A percentile compares a stretch with the other conserved stretches of the same genome.
phyloP scores from a whole-genome alignment of 306 rosid species.

The Glycyrrhiza uralensis region DNA sequence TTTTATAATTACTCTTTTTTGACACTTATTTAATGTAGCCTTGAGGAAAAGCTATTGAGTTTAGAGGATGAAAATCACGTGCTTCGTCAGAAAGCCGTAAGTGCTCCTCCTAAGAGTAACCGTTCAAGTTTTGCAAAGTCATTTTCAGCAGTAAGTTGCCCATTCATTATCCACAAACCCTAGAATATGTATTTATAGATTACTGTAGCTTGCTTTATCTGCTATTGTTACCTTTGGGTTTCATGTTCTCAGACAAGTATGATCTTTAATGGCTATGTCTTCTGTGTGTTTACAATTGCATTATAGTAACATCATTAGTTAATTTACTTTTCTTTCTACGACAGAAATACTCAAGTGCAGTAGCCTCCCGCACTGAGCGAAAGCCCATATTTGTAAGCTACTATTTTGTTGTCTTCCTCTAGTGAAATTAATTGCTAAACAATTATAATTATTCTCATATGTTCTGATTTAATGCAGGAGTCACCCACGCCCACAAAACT shows the following conservation, averaged over 20 bases:
- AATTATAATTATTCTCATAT: constrained; percentile 6
- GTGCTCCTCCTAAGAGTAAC: constrained; percentile 64
- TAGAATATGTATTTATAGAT: not conserved
- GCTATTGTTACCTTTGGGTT: not conserved
- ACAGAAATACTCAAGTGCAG: constrained; percentile 70
- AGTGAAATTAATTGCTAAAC: not conserved
- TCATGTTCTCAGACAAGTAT: not conserved
- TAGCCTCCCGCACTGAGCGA: constrained; percentile 53
- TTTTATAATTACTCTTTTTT: not conserved
- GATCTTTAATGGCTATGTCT: not conserved
- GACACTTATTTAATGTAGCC: constrained; percentile 44
- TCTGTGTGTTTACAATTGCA: constrained; percentile 10
- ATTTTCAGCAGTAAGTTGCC: constrained; percentile 59
- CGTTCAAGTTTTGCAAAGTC: constrained; percentile 61
- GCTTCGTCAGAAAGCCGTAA: constrained; percentile 75
- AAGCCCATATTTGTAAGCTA: constrained; percentile 65
- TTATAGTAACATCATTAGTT: not conserved
- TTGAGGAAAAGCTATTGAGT: constrained; percentile 64
- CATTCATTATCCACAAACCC: not conserved
- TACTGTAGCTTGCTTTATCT: constrained; percentile 11
- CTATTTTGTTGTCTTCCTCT: not conserved
- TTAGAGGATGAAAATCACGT: constrained; percentile 83
- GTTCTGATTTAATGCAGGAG: constrained; percentile 54
- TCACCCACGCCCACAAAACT: constrained; percentile 88
- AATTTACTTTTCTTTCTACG: constrained; percentile 19